These are phyloP conservation scores for Sclerotinia subarctica DNA, from an alignment of 2,329 filamentous ascomycete species.

Conservation along the genomic window DNA sequence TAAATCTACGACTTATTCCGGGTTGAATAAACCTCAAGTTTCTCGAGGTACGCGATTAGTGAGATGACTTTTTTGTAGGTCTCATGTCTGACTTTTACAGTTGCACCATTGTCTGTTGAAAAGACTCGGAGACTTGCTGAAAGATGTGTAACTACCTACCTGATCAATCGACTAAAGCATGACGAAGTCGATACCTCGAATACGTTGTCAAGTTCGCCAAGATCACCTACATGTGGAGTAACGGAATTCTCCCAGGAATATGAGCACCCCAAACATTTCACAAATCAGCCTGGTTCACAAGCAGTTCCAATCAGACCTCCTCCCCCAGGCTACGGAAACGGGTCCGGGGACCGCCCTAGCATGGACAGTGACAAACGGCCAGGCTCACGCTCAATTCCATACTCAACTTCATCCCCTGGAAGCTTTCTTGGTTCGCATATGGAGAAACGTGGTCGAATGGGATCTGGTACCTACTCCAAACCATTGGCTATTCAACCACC, in stretches of 20 bases:
- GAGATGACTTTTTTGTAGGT: background rate
- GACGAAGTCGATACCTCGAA: conserved; percentile 33
- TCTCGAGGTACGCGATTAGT: conserved; percentile 27
- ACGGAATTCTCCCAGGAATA: conserved; percentile 5
- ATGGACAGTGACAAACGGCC: background rate
- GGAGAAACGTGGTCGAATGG: conserved; percentile 17
- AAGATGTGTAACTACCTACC: conserved; percentile 48
- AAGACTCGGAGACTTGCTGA: conserved; percentile 58
- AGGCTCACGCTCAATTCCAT: conserved; percentile 22
- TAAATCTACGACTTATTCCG: conserved; percentile 27
- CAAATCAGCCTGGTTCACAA: conserved; percentile 9
- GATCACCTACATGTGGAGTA: background rate
- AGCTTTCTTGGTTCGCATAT: conserved; percentile 27
- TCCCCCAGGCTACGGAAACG: background rate
- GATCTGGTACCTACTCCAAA: conserved; percentile 11
- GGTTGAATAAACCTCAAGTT: conserved; percentile 22
- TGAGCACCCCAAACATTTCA: conserved; percentile 1
- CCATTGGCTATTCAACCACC: background rate
- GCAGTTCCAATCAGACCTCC: conserved; percentile 17
- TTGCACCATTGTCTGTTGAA: conserved; percentile 54
- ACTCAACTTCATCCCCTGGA: conserved; percentile 34
- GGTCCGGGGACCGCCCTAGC: background rate
- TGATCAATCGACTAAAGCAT: conserved; percentile 44
- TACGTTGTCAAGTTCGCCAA: background rate
- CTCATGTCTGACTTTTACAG: conserved; percentile 33